These are phyloP conservation scores for Bruguiera parviflora DNA, from an alignment of 345 rosid genomes.

Conservation along the genomic window DNA sequence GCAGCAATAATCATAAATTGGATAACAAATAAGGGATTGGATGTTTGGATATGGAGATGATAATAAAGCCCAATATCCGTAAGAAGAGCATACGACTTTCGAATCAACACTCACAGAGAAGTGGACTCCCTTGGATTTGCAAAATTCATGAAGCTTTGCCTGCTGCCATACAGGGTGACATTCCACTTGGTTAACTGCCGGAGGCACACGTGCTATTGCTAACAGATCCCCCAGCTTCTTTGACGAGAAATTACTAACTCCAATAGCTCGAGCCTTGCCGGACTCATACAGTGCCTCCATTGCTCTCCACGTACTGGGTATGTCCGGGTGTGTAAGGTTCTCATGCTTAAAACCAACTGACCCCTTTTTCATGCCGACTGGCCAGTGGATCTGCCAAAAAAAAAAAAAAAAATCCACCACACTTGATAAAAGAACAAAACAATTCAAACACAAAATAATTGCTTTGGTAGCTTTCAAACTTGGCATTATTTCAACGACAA, in stretches of 20 bases:
- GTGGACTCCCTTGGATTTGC: conserved; percentile 60
- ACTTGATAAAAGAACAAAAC: background rate
- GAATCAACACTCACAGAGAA: conserved; percentile 39
- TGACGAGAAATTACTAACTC: conserved; percentile 55
- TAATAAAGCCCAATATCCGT: no score
- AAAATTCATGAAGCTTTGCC: conserved; percentile 43
- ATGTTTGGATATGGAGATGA: no score
- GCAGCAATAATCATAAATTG: no score
- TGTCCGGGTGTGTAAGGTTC: conserved; percentile 41
- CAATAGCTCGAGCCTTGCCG: conserved; percentile 59
- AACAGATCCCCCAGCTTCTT: conserved; percentile 53
- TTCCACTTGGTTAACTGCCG: conserved; percentile 59
- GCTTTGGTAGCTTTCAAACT: no score
- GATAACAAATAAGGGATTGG: no score
- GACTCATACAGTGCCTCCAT: conserved; percentile 61
- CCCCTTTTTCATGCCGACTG: conserved; percentile 53
- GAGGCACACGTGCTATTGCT: conserved; percentile 11
- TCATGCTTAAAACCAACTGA: conserved; percentile 35
- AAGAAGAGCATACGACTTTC: background rate
- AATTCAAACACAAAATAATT: no score
- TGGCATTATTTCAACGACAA: no score
- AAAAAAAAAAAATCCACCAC: background rate
- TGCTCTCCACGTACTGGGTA: conserved; percentile 59
- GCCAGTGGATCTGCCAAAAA: conserved; percentile 55
- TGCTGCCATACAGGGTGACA: conserved; percentile 66